Conservation (phyloP, 164 flowering plant species). For the Annona cherimola region DNA sequence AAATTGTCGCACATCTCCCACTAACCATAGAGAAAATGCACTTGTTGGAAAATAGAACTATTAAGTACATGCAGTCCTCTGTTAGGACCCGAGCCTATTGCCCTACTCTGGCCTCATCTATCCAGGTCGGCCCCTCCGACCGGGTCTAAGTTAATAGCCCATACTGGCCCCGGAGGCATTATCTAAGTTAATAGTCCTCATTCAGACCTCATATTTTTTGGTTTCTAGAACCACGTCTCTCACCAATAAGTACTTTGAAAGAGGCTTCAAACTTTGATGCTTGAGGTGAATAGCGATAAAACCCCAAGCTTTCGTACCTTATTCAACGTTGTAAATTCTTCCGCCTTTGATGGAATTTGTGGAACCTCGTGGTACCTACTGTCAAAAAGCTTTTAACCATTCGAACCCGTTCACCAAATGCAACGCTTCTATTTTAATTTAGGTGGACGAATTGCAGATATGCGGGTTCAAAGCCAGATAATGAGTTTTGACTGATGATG, state of each 20-base stretch:
- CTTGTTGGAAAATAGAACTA: conserved; percentile 36
- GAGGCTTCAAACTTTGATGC: conserved; percentile 49
- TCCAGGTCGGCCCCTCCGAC: conserved; percentile 28
- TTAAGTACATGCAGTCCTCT: conserved; percentile 52
- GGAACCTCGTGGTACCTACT: conserved; percentile 34
- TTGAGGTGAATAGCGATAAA: conserved; percentile 52
- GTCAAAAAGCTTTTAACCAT: conserved; percentile 51
- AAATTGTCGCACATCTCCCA: conserved; percentile 55
- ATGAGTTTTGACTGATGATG: no score
- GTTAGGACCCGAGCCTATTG: conserved; percentile 46
- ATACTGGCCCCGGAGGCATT: neutral
- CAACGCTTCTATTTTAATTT: conserved; percentile 33
- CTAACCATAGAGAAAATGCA: conserved; percentile 40
- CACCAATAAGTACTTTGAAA: conserved; percentile 44
- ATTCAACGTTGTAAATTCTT: conserved; percentile 43
- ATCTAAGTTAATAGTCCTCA: no score
- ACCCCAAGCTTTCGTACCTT: conserved; percentile 55
- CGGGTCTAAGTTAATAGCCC: conserved; percentile 34
- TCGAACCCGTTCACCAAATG: conserved; percentile 38
- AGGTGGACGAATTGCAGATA: conserved; percentile 22
- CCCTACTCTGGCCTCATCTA: conserved; percentile 39
- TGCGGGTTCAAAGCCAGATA: no score
- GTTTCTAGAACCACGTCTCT: no score
- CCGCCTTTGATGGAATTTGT: conserved; percentile 26
- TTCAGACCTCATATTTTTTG: no score